Evolutionary conservation across 2,329 filamentous ascomycete genomes (phyloP), one percentile per base, ranked within the genome.

Genomic region (Alternaria alternata): DNA sequence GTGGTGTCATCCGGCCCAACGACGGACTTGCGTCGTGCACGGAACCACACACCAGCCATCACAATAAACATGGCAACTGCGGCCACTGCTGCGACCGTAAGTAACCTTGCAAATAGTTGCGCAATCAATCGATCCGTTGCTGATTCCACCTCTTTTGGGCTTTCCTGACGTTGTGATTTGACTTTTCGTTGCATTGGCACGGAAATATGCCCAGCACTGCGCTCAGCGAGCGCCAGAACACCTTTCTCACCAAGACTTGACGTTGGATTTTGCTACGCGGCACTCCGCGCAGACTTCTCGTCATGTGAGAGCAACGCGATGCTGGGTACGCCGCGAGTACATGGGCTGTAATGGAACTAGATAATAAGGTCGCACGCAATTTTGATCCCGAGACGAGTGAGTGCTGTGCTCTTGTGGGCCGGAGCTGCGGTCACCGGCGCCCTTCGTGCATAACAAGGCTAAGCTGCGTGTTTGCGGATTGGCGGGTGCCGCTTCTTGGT

Each of bases 261-360:
- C 77, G 77, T 79, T 77, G 77, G 70, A 69, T 64, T 78, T 79
- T 75, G 74, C 77, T 78, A 74, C 57, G 69, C 74, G 74, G 71
- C 75, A 72, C 67, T 71, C 73, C 74, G 71, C 74, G 66, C 72
- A 67, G 63, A 68, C 64, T 65, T 62, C 62, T 63, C 68, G 72
- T 79, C 77, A 79, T 78, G 77, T 79, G 77, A 79, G 75, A 66
- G 62, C 59, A 68, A 69, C 63, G 68, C 65, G 68, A 73, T 77
- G 77, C 77, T 78, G 76, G 77, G 75, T 74, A 72, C 68, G 69
- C 66, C 71, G 72, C 70, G 62, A 65, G 72, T 71, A 72, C 72
- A 71, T 73, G 69, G 69, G 59, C 60, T 66, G 73, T 64, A 69
- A 74, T 72, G 72, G 69, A 57, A 55, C 67, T 68, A 63, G 64